These are phyloP conservation scores for Stemphylium vesicarium DNA, from an alignment of 2,329 filamentous ascomycete genomes.

Conservation along the genomic window DNA sequence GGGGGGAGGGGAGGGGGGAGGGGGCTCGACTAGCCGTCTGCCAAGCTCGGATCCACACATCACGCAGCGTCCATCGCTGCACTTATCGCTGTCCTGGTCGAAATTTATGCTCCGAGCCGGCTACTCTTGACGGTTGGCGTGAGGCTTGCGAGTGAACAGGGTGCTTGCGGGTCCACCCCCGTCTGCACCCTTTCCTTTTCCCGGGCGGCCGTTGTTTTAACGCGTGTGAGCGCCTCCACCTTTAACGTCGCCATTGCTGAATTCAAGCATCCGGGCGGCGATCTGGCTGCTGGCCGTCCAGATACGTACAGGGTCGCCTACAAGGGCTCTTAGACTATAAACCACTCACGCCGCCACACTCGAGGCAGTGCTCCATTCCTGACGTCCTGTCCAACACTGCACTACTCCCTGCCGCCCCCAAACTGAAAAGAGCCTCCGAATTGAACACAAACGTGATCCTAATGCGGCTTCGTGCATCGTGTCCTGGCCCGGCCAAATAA, in stretches of 20 bases:
- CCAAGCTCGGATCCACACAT: conserved; percentile 40
- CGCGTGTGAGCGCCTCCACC: conserved; percentile 45
- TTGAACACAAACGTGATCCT: conserved; percentile 45
- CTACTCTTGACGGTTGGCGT: conserved; percentile 36
- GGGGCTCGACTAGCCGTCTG: conserved; percentile 21
- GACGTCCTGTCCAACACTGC: conserved; percentile 48
- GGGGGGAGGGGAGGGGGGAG: conserved; percentile 19
- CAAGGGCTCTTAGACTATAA: conserved; percentile 44
- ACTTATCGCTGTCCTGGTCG: conserved; percentile 30
- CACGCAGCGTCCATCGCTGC: conserved; percentile 25
- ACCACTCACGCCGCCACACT: conserved; percentile 49
- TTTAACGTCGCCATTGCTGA: conserved; percentile 45
- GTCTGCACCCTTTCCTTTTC: conserved; percentile 37
- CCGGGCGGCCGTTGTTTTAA: conserved; percentile 39
- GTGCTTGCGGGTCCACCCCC: conserved; percentile 34
- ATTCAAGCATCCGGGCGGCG: conserved; percentile 40
- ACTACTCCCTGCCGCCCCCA: conserved; percentile 47
- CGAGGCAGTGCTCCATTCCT: conserved; percentile 48
- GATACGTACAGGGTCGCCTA: conserved; percentile 46
- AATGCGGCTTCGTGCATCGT: conserved; percentile 52
- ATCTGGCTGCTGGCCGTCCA: conserved; percentile 49
- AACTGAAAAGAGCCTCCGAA: conserved; percentile 44
- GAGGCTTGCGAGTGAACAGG: conserved; percentile 42
- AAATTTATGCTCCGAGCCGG: conserved; percentile 39
- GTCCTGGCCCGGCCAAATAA: conserved; percentile 50